Evolutionary conservation across 495 filamentous ascomycete genomes (phyloP), one percentile per base, ranked within the genome.

Genomic region (Hypoxylon lienhwacheense): DNA sequence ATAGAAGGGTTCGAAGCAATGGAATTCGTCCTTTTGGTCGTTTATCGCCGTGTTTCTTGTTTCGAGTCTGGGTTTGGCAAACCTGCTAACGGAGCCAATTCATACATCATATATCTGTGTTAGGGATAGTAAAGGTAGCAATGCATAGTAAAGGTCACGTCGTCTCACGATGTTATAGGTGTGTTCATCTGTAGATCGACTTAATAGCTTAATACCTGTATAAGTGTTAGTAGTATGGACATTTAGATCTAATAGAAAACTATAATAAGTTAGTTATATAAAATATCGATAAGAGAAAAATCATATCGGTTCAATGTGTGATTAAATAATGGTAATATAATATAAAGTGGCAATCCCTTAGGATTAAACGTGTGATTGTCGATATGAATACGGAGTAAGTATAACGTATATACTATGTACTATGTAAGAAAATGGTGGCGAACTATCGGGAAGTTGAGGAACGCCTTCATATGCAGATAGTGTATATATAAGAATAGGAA

Each of bases 31-130:
- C 35, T 34, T 51, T 22, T 49, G 21, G 25, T 41, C n/a, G 39
- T 54, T 49, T 53, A 45, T 24, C 29, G 46, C 28, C 34, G 40
- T 42, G 51, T 61, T 61, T 55, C 52, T 47, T 53, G 58, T 61
- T 61, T 61, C 52, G 47, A 52, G 46, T 37, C 31, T 32, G 40
- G n/a, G 41, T 52, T 61, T 61, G 58, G 58, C 58, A 37, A 42
- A 15, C 21, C 43, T 3, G 33, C 36, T 48, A n/a, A n/a, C n/a
- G n/a, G n/a, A n/a, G n/a, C n/a, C n/a, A n/a, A n/a, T 8, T 44
- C 14, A 45, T 32, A 12, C 35, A 15, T 39, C 12, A 31, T 8
- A 28, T 28, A 10, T 28, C 4, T 28, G 25, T 28, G 7, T 8
- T 11, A 7, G 28, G 12, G 5, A 28, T 45, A 26, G 6, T 10